Base-by-base conservation (phyloP, 768 basidiomycete species). In the Termitomyces sp. region DNA sequence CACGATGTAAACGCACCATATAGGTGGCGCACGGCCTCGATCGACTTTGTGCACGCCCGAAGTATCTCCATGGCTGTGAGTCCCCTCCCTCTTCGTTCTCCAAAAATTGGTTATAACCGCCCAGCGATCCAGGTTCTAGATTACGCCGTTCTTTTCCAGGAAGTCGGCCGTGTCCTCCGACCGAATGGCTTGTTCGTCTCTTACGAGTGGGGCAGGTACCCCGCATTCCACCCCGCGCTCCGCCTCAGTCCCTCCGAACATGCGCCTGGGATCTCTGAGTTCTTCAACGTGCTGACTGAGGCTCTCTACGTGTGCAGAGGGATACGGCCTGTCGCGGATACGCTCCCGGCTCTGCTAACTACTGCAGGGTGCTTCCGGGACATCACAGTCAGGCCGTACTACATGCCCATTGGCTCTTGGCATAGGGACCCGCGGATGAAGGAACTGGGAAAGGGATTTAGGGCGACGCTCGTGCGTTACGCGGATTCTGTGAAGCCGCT, bases 101-200 rank as follows among this genome's bases (percentile, higher is more conserved):
- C 1, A 1, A 0, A 40, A 50, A 42, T 48, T 39, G 40, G 43
- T n/a, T 3, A 32, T 43, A 14, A 36, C 14, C n/a, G 9, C 20
- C 22, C 12, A 20, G 40, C 7, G 9, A 13, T 20, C 0, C 68
- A 92, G 91, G 76, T 86, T 16, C 71, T 67, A 20, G 75, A 86
- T 64, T 89, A 86, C 64, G 71, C 70, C 18, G 65, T 62, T 26
- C 69, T 90, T 58, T 64, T 91, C 33, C 65, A 69, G 22, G 88
- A 93, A 68, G 79, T 79, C 16, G 77, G 76, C 6, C 83, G 91
- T 39, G 75, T 91, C 45, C 74, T 93, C 13, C 82, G 83, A 45
- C 82, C 83, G 5, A 85, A 85, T n/a, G 91, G 91, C 1, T 70
- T 92, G 14, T 87, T 90, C 67, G 60, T 88, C 8, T 85, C 85